phyloP scores from a whole-genome alignment of 306 rosid genomes.

The Corylus americana region DNA sequence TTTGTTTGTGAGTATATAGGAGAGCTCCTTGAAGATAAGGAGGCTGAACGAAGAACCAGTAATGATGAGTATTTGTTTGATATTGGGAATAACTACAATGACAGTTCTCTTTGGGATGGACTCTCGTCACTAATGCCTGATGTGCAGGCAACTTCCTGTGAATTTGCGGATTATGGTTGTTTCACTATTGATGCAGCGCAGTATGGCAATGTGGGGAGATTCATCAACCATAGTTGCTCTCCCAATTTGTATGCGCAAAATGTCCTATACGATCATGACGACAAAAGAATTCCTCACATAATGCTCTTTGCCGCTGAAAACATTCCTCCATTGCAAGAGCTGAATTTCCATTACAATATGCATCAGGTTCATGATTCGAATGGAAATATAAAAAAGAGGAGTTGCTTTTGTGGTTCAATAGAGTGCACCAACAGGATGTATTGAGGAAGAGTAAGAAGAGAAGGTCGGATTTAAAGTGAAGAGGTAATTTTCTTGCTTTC shows the following conservation, averaged over 20 bases:
- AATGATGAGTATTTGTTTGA: conserved; percentile 91
- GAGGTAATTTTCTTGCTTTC: too few relatives aligned
- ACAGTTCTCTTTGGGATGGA: conserved; percentile 65
- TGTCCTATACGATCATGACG: conserved; percentile 80
- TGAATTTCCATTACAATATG: conserved; percentile 75
- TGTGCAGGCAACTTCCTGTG: conserved; percentile 43
- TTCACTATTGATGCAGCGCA: conserved; percentile 84
- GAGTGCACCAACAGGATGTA: conserved; percentile 89
- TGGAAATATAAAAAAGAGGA: conserved; percentile 78
- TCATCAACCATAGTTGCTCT: conserved; percentile 87
- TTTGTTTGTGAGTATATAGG: conserved; percentile 90
- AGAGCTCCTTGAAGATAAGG: conserved; percentile 85
- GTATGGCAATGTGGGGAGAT: conserved; percentile 88
- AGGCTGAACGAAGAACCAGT: conserved; percentile 81
- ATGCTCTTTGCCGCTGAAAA: conserved; percentile 95
- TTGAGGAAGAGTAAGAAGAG: conserved; percentile 34
- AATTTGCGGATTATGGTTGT: conserved; percentile 52
- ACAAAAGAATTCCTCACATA: conserved; percentile 85
- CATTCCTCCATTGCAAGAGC: conserved; percentile 91
- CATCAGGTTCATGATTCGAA: conserved; percentile 73
- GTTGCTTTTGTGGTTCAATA: conserved; percentile 77
- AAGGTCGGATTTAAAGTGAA: neutral
- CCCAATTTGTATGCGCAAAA: conserved; percentile 97
- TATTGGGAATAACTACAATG: conserved; percentile 67
- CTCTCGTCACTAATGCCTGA: conserved; percentile 66